A percentile compares a stretch with the other conserved stretches of the same genome.
These are phyloP conservation scores for Fusarium pseudoanthophilum DNA, from an alignment of 2,329 filamentous ascomycete genomes.

Conservation along the genomic window DNA sequence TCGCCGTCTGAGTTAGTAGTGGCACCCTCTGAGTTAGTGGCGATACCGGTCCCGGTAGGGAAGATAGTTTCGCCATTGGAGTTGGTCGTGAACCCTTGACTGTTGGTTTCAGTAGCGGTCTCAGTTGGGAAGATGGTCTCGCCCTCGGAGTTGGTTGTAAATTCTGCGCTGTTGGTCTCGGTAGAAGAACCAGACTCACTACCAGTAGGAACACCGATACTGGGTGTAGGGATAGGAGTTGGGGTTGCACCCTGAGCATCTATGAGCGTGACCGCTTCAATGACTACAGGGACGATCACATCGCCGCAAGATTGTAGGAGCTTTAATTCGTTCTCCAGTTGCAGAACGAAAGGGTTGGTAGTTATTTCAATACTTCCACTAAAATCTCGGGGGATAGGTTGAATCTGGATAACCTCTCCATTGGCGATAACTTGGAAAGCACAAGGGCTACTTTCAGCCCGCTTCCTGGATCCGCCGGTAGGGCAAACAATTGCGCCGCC, in stretches of 20 bases:
- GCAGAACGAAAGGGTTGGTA: background rate
- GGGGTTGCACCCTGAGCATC: background rate
- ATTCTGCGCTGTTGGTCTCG: background rate
- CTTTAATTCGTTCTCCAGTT: background rate
- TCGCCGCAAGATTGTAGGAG: background rate
- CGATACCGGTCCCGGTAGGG: background rate
- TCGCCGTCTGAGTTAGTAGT: constrained; percentile 1
- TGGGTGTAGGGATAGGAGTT: background rate
- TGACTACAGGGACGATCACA: background rate
- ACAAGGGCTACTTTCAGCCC: background rate
- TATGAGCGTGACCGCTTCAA: background rate
- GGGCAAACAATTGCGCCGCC: background rate
- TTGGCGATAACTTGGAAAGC: background rate
- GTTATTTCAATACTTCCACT: background rate
- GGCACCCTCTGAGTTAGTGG: background rate
- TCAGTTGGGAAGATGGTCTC: constrained; percentile 45
- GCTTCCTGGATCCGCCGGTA: fast-evolving
- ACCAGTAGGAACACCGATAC: background rate
- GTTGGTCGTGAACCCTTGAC: background rate
- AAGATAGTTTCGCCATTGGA: background rate
- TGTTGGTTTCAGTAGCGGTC: background rate
- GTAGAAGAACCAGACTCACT: background rate
- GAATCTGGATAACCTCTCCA: background rate
- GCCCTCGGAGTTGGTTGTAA: background rate
- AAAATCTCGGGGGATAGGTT: fast-evolving